phyloP scores from a whole-genome alignment of 176 grass and related monocot genomes.

The Thinopyrum elongatum region DNA sequence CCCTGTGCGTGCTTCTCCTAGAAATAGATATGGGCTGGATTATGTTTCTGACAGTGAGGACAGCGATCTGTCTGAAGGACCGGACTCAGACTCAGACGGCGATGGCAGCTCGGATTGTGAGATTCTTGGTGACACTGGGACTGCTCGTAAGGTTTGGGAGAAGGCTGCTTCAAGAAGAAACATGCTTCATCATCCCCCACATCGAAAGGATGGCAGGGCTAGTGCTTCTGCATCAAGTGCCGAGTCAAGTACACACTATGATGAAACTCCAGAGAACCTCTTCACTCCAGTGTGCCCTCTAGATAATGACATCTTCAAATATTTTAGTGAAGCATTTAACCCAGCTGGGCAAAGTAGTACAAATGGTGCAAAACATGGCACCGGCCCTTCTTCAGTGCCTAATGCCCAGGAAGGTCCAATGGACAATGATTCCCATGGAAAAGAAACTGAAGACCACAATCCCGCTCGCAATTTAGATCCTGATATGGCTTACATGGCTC shows the following conservation, averaged over 20 bases:
- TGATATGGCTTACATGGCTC: background rate
- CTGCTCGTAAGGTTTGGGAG: slow-evolving; percentile 70
- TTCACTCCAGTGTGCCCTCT: background rate
- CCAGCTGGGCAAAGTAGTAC: slow-evolving; percentile 17
- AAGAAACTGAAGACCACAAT: background rate
- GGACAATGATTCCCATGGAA: slow-evolving; percentile 16
- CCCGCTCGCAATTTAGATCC: slow-evolving; percentile 1
- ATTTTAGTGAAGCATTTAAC: slow-evolving; percentile 3
- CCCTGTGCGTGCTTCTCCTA: slow-evolving; percentile 6
- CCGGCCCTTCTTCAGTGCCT: slow-evolving; percentile 26
- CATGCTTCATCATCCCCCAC: slow-evolving; percentile 7
- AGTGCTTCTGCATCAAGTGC: slow-evolving; percentile 38
- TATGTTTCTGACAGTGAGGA: slow-evolving; percentile 39
- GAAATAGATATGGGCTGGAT: slow-evolving; percentile 60
- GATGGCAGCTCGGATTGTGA: slow-evolving; percentile 69
- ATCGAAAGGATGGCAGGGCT: slow-evolving; percentile 13
- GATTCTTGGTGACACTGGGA: slow-evolving; percentile 59
- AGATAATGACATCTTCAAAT: slow-evolving; percentile 10
- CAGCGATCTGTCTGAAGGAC: slow-evolving; percentile 36
- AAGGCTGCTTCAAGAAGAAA: slow-evolving; percentile 61
- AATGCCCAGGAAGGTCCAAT: slow-evolving; percentile 16
- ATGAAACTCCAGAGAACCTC: background rate
- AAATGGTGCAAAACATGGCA: slow-evolving; percentile 1
- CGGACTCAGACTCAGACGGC: slow-evolving; percentile 8
- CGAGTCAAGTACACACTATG: slow-evolving; percentile 22